Evolutionary conservation across 768 basidiomycete species (phyloP).

Genomic region (Tubosaeta sp.): DNA sequence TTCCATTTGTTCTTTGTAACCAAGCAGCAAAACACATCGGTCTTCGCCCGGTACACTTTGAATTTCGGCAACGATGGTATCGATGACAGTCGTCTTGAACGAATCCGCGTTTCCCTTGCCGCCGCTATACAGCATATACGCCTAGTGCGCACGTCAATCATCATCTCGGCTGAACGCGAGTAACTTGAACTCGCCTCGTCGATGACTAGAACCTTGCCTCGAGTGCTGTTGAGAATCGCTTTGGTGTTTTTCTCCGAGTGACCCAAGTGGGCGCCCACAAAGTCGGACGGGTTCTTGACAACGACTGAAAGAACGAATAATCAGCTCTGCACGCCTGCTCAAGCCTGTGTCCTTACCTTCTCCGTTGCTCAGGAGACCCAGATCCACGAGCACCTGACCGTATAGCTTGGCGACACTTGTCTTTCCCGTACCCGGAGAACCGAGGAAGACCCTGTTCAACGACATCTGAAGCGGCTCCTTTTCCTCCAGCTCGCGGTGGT

Average conservation of each 20-base stretch:
- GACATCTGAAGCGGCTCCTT: conserved; percentile 48
- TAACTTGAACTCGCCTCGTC: conserved; percentile 49
- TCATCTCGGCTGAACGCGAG: neutral
- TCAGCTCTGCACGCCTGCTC: neutral
- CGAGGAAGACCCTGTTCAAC: conserved; percentile 63
- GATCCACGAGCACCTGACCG: conserved; percentile 56
- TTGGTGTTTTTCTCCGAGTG: conserved; percentile 64
- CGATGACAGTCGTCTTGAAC: conserved; percentile 66
- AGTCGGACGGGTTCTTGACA: conserved; percentile 65
- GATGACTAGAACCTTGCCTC: conserved; percentile 67
- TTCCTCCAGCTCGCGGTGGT: conserved; percentile 55
- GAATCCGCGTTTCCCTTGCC: conserved; percentile 38
- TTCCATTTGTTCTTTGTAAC: conserved; percentile 62
- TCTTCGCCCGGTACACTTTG: conserved; percentile 69
- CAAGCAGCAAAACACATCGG: conserved; percentile 60
- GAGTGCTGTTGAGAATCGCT: conserved; percentile 51
- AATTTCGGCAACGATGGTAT: conserved; percentile 71
- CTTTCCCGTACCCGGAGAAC: conserved; percentile 69
- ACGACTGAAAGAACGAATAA: conserved; percentile 40
- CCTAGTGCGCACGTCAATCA: neutral
- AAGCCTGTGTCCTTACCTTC: conserved; percentile 46
- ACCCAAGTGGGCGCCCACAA: conserved; percentile 56
- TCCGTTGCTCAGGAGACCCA: conserved; percentile 65
- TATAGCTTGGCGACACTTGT: conserved; percentile 67
- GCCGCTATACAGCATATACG: conserved; percentile 52